Base-by-base conservation (phyloP, 345 rosid species). In the Salix koriyanagi region DNA sequence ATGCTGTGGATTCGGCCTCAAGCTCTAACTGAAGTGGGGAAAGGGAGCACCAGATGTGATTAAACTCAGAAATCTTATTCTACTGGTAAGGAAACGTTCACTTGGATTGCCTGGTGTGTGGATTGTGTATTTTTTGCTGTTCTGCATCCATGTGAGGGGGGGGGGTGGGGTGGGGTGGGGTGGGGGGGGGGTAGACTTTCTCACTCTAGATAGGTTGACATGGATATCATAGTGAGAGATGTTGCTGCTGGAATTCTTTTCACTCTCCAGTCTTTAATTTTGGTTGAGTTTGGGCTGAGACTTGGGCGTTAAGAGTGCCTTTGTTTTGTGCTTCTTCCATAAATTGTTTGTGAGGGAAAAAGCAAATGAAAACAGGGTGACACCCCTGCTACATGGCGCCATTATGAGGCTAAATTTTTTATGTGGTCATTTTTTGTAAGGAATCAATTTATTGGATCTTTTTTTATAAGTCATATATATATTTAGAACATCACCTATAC, bases 131-230 rank as follows among this genome's bases (percentile, higher is more conserved):
- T 65, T 65, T 65, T 65, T 32, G 44, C 69, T 32, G 18, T 4
- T 65, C 19, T 30, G n/a, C 10, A 65, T 19, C 41, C 69, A 65
- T 19, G 11, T 36, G 25, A 0, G 0, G 11, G n/a, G 11, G 3
- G 0, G 44, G 48, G 15, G 25, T 0, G 25, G 25, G 25, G 11
- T 21, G 25, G 0, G 0, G 11, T 12, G 11, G 3, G 0, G 44
- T 0, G 25, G 25, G 25, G 25, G 25, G 25, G 25, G 13, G 3
- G 0, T 23, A 1, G 52, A 68, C 26, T 14, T n/a, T 34, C 26
- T 67, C 15, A 1, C 15, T 12, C 67, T 26, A 30, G 67, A 65
- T 64, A 39, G 34, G n/a, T 15, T 65, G 8, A 37, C 39, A 5
- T 15, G 34, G 16, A 65, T 65, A 30, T 65, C 10, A 50, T 5